These are phyloP conservation scores for Purpureocillium lavendulum DNA, from an alignment of 2,329 filamentous ascomycete species.

Conservation along the genomic window DNA sequence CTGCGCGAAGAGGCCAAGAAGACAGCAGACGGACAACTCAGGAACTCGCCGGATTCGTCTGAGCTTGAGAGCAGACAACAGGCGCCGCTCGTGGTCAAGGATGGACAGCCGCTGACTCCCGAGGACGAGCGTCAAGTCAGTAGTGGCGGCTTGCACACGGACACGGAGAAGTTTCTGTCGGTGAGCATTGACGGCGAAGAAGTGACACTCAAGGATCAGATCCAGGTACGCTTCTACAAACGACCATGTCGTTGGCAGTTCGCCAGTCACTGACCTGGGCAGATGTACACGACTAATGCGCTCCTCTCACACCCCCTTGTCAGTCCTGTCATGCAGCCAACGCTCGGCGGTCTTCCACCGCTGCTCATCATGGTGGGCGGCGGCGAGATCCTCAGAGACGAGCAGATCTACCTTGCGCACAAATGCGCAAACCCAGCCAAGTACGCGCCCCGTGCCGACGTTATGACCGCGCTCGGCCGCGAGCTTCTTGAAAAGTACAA, in stretches of 20 bases:
- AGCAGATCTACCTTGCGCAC: slow-evolving; percentile 91
- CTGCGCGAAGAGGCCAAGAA: slow-evolving; percentile 36
- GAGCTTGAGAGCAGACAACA: slow-evolving; percentile 24
- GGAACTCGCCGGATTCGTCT: slow-evolving; percentile 1
- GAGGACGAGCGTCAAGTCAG: slow-evolving; percentile 10
- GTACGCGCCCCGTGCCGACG: slow-evolving; percentile 61
- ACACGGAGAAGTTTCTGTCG: slow-evolving; percentile 37
- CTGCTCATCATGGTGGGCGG: slow-evolving; percentile 81
- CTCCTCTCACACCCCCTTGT: slow-evolving; percentile 81
- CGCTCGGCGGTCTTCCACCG: slow-evolving; percentile 81
- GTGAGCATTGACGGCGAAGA: slow-evolving; percentile 63
- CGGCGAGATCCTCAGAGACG: slow-evolving; percentile 81
- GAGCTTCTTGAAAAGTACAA: slow-evolving; percentile 57
- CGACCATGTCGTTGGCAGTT: neutral
- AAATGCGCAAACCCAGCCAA: slow-evolving; percentile 79
- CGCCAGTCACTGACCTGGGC: slow-evolving; percentile 16
- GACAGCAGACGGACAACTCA: slow-evolving; percentile 3
- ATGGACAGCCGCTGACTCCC: neutral
- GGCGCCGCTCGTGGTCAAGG: slow-evolving; percentile 19
- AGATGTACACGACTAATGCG: slow-evolving; percentile 74
- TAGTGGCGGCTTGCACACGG: slow-evolving; percentile 17
- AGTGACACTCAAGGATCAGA: slow-evolving; percentile 78
- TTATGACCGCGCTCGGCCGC: slow-evolving; percentile 55
- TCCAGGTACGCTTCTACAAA: slow-evolving; percentile 52
- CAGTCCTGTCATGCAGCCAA: slow-evolving; percentile 80